phyloP scores from a whole-genome alignment of 768 basidiomycete genomes.

The Fomitopsis serialis region DNA sequence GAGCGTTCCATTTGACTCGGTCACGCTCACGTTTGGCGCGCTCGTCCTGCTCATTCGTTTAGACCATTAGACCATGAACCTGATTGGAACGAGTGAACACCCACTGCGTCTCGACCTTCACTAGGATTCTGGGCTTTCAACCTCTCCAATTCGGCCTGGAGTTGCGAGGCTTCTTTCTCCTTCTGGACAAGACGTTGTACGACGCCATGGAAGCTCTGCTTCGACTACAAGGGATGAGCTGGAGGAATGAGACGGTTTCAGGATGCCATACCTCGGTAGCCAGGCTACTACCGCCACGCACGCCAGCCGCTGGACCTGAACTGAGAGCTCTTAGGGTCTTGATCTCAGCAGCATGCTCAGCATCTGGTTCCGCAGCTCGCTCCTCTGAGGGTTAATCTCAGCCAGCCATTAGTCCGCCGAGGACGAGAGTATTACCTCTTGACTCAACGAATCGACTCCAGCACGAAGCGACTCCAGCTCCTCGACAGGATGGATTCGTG shows the following conservation, averaged over 20 bases:
- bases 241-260: neutral
- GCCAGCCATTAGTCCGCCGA: neutral
- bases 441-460: constrained; percentile 57
- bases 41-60: constrained; percentile 48
- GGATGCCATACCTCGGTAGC: constrained; percentile 48
- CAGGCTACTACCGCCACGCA: constrained; percentile 40
- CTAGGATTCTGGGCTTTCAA: constrained; percentile 52
- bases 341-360: constrained; percentile 61
- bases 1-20: constrained; percentile 60
- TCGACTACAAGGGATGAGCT: constrained; percentile 7
- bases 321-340: constrained; percentile 57
- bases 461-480: constrained; percentile 56
- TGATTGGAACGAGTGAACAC: constrained; percentile 15
- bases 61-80: neutral
- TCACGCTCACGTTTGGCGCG: constrained; percentile 73
- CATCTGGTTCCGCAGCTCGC: constrained; percentile 48
- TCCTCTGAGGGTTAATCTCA: constrained; percentile 32
- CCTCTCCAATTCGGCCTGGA: constrained; percentile 67
- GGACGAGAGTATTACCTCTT: constrained; percentile 45
- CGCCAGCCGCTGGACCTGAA: constrained; percentile 28
- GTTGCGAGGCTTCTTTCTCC: constrained; percentile 76
- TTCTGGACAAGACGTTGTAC: constrained; percentile 79
- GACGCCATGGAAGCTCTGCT: constrained; percentile 62
- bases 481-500: constrained; percentile 45
- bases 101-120: constrained; percentile 56